Evolutionary conservation across 148 eudicot species (phyloP), one percentile per base, ranked within the genome.

Genomic region (Euryodendron excelsum): DNA sequence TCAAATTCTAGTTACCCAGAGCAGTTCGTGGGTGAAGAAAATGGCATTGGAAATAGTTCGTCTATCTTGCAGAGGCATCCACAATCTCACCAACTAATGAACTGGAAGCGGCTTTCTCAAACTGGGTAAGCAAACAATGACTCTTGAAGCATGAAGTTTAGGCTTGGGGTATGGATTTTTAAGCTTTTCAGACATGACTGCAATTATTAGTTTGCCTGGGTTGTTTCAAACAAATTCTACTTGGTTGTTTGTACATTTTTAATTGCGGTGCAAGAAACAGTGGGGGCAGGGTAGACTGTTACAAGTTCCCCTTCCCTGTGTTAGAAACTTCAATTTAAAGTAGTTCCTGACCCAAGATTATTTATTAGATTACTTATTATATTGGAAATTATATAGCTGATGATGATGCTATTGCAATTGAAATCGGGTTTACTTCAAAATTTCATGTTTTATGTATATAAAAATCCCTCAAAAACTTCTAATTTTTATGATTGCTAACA

Each of bases 61-160:
- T 80, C 92, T 75, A 92, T 87, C 83, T 77, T 93, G 97, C 98
- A 90, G 85, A 88, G 96, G 90, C 97, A 91, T 87, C 94, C 96
- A 41, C 89, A 87, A 81, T 88, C 98, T 68, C 97, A 90, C 55
- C 90, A 88, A 77, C 63, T 89, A 48, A 78, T 96, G 83, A 89
- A 90, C 87, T 93, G 94, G 98, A 87, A 89, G 62, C 91, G 88
- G 80, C 97, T 93, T 80, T 87, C 99, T 80, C 98, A 96, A 85
- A 93, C 95, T 50, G 98, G 99, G 98, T 96, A 87, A 90, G 85
- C 66, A 34, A 39, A 37, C 65, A 45, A 30, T 83, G 59, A 55
- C 56, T 45, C 50, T 39, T 80, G 47, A 74, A 80, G 79, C 69
- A 48, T 48, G 45, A n/a, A 36, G 25, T 3, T 5, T 71, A 30